Conservation (phyloP, 2,329 filamentous ascomycete species). For the Penicillium sumatraense region DNA sequence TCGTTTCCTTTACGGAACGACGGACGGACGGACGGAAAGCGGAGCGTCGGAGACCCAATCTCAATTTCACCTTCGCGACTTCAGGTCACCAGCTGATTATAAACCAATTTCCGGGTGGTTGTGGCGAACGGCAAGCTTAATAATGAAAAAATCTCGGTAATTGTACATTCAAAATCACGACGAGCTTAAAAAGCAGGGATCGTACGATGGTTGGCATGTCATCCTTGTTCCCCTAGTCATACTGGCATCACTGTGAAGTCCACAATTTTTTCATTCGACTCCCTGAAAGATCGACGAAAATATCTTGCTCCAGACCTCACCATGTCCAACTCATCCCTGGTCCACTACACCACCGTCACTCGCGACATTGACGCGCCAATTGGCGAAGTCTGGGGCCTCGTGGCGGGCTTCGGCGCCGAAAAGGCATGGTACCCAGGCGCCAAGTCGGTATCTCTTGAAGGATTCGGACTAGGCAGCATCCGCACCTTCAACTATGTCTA, state of each 20-base stretch:
- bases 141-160: not conserved
- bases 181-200: not conserved
- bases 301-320: not conserved
- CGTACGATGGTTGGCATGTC: not conserved
- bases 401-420: conserved; percentile 4
- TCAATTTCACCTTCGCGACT: not conserved
- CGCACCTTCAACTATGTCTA: conserved; percentile 5
- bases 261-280: too few relatives aligned
- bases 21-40: not conserved
- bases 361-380: conserved; percentile 2
- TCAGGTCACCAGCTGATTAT: not conserved
- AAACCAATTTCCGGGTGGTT: not conserved
- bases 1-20: not conserved
- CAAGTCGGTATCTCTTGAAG: conserved; percentile 5
- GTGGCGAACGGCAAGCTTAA: not conserved
- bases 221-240: not conserved
- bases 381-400: conserved; percentile 4
- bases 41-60: not conserved
- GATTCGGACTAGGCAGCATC: conserved; percentile 1
- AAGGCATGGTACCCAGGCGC: conserved; percentile 5
- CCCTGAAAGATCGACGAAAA: not conserved
- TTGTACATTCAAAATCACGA: not conserved
- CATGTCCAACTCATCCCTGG: not conserved
- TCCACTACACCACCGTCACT: conserved; percentile 3
- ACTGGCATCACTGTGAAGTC: not conserved